Percentiles rank a stretch among this genome's conserved stretches.
These are phyloP conservation scores for Moricandia arvensis DNA, from an alignment of 345 rosid genomes.

Conservation along the genomic window DNA sequence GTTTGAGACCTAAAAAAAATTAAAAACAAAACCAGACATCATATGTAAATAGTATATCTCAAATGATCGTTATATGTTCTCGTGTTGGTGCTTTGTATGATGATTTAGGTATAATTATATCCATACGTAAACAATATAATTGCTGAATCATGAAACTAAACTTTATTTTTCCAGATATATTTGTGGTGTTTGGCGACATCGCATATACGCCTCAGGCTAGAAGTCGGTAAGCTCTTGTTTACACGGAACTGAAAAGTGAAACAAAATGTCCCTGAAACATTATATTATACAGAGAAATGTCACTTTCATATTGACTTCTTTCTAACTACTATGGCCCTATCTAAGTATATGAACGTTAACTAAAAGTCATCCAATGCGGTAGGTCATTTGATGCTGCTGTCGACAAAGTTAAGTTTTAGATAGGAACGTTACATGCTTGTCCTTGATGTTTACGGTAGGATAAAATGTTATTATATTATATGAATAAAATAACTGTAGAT, in stretches of 20 bases:
- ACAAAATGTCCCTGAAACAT: not conserved
- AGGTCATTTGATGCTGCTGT: conserved; percentile 10
- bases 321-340: not conserved
- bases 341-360: conserved; percentile 20
- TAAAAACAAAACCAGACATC: not conserved
- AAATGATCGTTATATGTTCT: not conserved
- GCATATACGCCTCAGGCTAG: not conserved
- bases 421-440: not conserved
- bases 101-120: not conserved
- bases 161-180: not conserved
- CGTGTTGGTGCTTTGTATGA: not conserved
- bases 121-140: not conserved
- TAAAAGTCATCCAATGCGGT: conserved; percentile 26
- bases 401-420: conserved; percentile 25
- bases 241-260: not conserved
- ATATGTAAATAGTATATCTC: not conserved
- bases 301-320: conserved; percentile 17
- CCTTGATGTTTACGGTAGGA: too few relatives aligned
- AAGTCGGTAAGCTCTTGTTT: conserved; percentile 21
- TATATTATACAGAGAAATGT: conserved; percentile 16
- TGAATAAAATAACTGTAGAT: too few relatives aligned
- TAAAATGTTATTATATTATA: too few relatives aligned
- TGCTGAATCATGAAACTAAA: not conserved
- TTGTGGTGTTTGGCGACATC: conserved; percentile 13
- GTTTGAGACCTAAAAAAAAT: not conserved